Evolutionary conservation across 805 yeast genomes (phyloP).

Genomic region (Cyberlindnera mississippiensis): DNA sequence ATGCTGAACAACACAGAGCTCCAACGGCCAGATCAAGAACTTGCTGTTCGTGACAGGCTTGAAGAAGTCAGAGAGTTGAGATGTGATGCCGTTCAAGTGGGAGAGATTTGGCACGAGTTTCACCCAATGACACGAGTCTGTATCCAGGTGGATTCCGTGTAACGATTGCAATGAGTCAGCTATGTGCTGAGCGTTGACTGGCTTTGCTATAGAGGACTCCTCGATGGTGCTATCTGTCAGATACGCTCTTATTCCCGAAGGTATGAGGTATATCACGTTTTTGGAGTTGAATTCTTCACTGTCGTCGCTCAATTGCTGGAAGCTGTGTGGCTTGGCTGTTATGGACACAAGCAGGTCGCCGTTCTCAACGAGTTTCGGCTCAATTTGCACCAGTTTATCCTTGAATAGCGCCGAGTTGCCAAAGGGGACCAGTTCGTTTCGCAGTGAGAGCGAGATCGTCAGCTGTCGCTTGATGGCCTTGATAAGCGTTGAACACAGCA

Average conservation of each 20-base stretch:
- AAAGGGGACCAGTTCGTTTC: slow-evolving; percentile 42
- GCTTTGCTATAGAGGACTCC: slow-evolving; percentile 37
- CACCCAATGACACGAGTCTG: slow-evolving; percentile 45
- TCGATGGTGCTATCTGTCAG: slow-evolving; percentile 33
- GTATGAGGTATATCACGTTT: slow-evolving; percentile 46
- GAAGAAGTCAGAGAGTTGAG: slow-evolving; percentile 54
- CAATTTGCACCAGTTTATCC: slow-evolving; percentile 36
- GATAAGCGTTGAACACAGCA: slow-evolving; percentile 43
- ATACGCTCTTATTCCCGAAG: slow-evolving; percentile 51
- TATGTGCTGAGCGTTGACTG: slow-evolving; percentile 37
- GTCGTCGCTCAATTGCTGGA: slow-evolving; percentile 32
- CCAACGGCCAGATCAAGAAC: slow-evolving; percentile 69
- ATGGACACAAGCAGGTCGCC: slow-evolving; percentile 40
- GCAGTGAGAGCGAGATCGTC: slow-evolving; percentile 30
- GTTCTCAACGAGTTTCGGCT: slow-evolving; percentile 43
- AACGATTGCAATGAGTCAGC: slow-evolving; percentile 34
- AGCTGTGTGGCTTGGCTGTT: slow-evolving; percentile 29
- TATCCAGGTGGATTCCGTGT: slow-evolving; percentile 28
- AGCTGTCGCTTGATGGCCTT: slow-evolving; percentile 46
- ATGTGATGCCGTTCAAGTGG: slow-evolving; percentile 66
- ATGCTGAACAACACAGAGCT: slow-evolving; percentile 57
- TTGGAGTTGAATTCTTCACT: slow-evolving; percentile 23
- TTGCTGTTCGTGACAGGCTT: slow-evolving; percentile 48
- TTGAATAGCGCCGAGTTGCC: slow-evolving; percentile 41
- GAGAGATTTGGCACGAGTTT: slow-evolving; percentile 63